Evolutionary conservation across 257 asterid genomes (phyloP), one percentile per base, ranked within the genome.

Genomic region (Buddleja alternifolia): DNA sequence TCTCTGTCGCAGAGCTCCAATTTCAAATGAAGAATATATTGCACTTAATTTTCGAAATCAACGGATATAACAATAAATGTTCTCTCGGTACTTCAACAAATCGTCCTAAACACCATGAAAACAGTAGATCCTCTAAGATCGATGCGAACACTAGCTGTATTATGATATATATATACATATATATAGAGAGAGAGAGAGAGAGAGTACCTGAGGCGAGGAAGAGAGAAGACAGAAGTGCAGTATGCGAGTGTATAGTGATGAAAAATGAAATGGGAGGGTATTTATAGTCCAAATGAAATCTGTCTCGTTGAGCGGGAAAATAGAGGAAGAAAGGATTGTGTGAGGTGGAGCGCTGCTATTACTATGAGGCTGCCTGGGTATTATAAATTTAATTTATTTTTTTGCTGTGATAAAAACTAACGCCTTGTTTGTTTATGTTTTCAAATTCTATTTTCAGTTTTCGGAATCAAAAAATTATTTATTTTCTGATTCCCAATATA

Each of bases 111-210:
- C 34, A 51, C 56, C 46, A 72, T 6, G 21, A 4, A 40, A 45
- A 21, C 63, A 37, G 70, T 21, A 58, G 14, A 41, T 52, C 51
- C 37, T 69, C 53, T 45, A 19, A 60, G 63, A 24, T 9, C 17
- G 15, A 73, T 58, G 10, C n/a, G 32, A 24, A 56, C 17, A 11
- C 36, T 29, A 29, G 5, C 34, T 40, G 45, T 40, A 1, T 40
- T 40, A 3, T 3, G 40, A 3, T 34, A 34, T 34, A 34, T 34
- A 34, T 7, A 34, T 34, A 34, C n/a, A n/a, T n/a, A n/a, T n/a
- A n/a, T n/a, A n/a, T n/a, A n/a, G 59, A 12, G 76, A 16, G 66
- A 7, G 60, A 7, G 54, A 34, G 36, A 46, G 67, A 36, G 72
- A 9, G 55, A 15, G 14, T 19, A 71, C 53, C 67, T 65, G 20